Evolutionary conservation across 768 basidiomycete genomes (phyloP), one percentile per base, ranked within the genome.

Genomic region (Tremella fuciformis): DNA sequence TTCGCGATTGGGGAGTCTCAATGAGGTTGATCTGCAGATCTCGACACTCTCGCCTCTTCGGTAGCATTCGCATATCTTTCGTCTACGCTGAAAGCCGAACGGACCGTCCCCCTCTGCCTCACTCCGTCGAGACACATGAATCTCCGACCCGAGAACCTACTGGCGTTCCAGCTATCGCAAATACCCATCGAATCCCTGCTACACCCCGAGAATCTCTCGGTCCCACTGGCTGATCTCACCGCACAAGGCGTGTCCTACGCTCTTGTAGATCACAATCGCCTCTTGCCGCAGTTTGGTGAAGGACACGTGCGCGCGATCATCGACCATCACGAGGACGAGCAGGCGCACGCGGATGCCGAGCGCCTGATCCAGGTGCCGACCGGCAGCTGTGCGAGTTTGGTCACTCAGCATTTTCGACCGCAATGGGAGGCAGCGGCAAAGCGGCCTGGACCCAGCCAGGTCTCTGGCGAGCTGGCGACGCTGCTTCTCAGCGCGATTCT

Each of bases 301-400:
- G n/a, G 44, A n/a, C 26, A 39, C 2, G 89, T 98, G 9, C 80
- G 83, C 0, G 86, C 87, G 2, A 80, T 98, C 53, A 79, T 98
- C 24, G 96, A 99, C 74, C 94, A 99, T 71, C 92, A 98, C 70
- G 85, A 81, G 15, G 94, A 99, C 75, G 93, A 98, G 69, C 80
- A 82, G 0, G 75, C 81, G 1, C 83, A 96, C 74, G 76, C 74
- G 3, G 81, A 83, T 53, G 83, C 79, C 0, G 26, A 84, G 0
- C 83, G 93, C 19, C 77, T 84, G 56, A 81, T 97, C 53, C 73
- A 77, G 40, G 76, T 79, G 1, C 84, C 86, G 0, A 75, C 69
- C 4, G 96, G 94, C 2, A 91, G 88, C 61, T 91, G 90, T 71
- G 77, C 90, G 1, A 84, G 85, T 0, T 79, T 87, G 13, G 73